Conservation (phyloP, 2,329 filamentous ascomycete species). For the Epichloe elymi region DNA sequence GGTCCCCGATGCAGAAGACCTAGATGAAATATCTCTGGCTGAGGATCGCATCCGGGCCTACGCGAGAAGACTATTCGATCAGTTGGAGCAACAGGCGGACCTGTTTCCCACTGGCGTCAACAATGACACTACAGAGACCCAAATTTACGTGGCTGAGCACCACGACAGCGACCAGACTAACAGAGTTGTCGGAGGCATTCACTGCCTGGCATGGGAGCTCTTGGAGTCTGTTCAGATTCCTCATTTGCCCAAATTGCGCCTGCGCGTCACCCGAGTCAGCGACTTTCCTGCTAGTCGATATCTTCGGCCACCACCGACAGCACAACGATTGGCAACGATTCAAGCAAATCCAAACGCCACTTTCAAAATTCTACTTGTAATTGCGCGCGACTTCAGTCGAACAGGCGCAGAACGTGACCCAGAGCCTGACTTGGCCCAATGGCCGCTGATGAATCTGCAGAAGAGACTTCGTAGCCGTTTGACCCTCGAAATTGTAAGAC, state of each 20-base stretch:
- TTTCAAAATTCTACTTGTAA: constrained; percentile 16
- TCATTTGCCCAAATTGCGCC: constrained; percentile 9
- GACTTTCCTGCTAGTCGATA: constrained; percentile 9
- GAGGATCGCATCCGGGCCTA: constrained; percentile 13
- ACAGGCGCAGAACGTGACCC: constrained; percentile 14
- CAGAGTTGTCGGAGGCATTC: constrained; percentile 8
- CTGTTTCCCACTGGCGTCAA: constrained; percentile 4
- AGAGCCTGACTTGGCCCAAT: constrained; percentile 18
- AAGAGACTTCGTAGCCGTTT: constrained; percentile 14
- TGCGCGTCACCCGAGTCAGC: constrained; percentile 14
- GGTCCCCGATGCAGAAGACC: background rate
- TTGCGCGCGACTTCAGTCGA: constrained; percentile 15
- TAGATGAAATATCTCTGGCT: constrained; percentile 6
- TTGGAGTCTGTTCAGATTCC: constrained; percentile 11
- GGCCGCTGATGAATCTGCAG: constrained; percentile 16
- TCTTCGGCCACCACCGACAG: constrained; percentile 1
- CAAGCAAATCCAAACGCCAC: constrained; percentile 9
- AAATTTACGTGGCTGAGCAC: constrained; percentile 15
- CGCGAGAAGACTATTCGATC: constrained; percentile 9
- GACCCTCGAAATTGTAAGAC: constrained; percentile 14
- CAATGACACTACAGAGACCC: constrained; percentile 7
- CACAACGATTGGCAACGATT: constrained; percentile 9
- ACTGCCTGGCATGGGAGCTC: constrained; percentile 18
- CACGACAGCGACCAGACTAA: constrained; percentile 8
- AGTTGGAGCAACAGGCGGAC: constrained; percentile 8